Percentiles rank a stretch among this genome's conserved stretches.
These are phyloP conservation scores for Herpotrichia juniperi DNA, from an alignment of 2,329 filamentous ascomycete genomes.

Conservation along the genomic window DNA sequence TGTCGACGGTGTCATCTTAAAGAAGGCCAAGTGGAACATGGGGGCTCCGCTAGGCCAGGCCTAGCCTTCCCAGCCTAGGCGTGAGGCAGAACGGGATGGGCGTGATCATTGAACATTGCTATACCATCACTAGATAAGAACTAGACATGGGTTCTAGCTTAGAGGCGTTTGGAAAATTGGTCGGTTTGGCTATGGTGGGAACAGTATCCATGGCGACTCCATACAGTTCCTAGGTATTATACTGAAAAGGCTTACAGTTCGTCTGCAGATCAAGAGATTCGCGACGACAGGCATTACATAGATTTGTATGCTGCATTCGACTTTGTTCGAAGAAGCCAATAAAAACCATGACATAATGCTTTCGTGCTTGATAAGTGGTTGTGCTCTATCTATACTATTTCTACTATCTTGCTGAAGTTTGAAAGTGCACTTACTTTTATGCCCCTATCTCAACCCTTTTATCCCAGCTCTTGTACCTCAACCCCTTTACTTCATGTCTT, in stretches of 20 bases:
- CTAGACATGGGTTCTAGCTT: not conserved
- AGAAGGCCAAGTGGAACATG: conserved; percentile 43
- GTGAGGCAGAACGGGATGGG: no score
- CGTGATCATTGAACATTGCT: no score
- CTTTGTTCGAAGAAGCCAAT: not conserved
- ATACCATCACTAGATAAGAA: no score
- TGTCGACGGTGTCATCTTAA: conserved; percentile 42
- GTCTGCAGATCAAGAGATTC: not conserved
- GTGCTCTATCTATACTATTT: no score
- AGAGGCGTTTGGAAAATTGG: not conserved
- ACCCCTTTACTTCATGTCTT: no score
- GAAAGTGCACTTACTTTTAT: no score
- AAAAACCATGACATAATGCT: no score
- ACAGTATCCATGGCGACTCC: no score
- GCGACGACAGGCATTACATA: not conserved
- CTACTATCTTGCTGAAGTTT: no score
- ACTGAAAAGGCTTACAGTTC: not conserved
- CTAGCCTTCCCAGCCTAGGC: conserved; percentile 6
- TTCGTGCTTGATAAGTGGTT: no score
- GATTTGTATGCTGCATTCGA: not conserved
- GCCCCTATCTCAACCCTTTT: no score
- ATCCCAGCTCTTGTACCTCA: no score
- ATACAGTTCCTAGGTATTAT: not conserved
- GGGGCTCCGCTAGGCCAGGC: conserved; percentile 41
- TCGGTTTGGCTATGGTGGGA: not conserved